Base-by-base conservation (phyloP, 108 stramenopile species). In the Poteriospumella lacustris region DNA sequence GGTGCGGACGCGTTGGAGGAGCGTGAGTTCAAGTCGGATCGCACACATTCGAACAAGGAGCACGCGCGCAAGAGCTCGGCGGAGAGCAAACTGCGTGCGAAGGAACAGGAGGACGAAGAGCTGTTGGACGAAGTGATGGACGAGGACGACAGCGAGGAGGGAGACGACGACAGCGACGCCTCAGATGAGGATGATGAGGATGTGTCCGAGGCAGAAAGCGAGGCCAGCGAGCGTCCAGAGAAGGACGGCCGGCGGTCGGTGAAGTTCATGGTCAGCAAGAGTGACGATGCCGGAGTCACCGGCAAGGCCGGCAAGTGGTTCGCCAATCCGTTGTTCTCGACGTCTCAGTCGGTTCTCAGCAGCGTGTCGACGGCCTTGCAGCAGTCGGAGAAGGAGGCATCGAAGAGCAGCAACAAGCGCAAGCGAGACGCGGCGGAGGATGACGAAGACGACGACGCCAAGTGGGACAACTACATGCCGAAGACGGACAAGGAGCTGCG, bases 401-500 rank as follows among this genome's bases (percentile, higher is more conserved):
- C 15, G 36, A 68, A 36, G 24, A 68, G 19, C 12, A 36, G 43
- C 58, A 60, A 86, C 75, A 1, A 19, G 9, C 29, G 31, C 24
- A 24, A 1, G 26, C 82, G 68, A 5, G 77, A 75, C 5, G 38
- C 28, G 24, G 68, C 33, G 1, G 78, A 80, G n/a, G 67, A 80
- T 58, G 60, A 9, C 28, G 42, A 91, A 39, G 82, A 83, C 77
- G 93, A 91, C 9, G 92, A 93, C 36, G 89, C 90, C 38, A 87
- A 93, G 2, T 78, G 91, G 68, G 90, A 89, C 0, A 83, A 83
- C 42, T n/a, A n/a, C n/a, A 97, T 99, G 93, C 95, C 96, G 9
- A 94, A 93, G 78, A 97, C 94, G 0, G 98, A 99, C 70, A 97
- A 97, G 70, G 91, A 96, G 79, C 87, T 87, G 39, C 94, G 97